These are phyloP conservation scores for Acanthamoeba sp. DNA, from an alignment of 208 protist genomes.

Conservation along the genomic window DNA sequence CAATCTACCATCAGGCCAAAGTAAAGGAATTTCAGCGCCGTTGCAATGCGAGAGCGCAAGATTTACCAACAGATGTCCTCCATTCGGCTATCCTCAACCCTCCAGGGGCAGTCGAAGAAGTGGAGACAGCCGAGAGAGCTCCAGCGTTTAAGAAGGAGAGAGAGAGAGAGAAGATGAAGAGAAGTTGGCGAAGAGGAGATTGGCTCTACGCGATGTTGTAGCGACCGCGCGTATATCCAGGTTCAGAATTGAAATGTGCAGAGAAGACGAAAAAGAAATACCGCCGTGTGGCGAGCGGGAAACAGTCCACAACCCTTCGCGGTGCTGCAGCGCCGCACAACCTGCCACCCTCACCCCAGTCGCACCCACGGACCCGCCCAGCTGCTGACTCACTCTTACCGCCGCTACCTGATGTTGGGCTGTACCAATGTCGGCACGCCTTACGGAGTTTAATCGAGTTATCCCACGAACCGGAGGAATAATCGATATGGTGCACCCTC, in stretches of 20 bases:
- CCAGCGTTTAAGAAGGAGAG: neutral
- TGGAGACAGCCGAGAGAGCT: neutral
- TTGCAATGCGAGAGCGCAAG: neutral
- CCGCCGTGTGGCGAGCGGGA: too few species aligned
- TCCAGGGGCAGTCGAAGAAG: neutral
- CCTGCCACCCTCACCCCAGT: neutral
- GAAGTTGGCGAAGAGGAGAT: neutral
- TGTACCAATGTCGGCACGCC: neutral
- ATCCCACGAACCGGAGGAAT: neutral
- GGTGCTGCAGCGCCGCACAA: neutral
- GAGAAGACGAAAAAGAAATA: too few species aligned
- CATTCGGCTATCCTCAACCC: neutral
- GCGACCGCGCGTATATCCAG: too few species aligned
- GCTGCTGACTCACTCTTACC: slow-evolving; percentile 3
- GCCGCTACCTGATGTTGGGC: neutral
- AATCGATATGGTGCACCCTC: too few species aligned
- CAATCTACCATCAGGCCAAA: neutral
- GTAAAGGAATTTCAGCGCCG: neutral
- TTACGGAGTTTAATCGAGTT: too few species aligned
- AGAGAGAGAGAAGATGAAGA: neutral
- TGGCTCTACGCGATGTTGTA: too few species aligned
- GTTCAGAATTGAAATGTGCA: too few species aligned
- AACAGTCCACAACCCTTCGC: neutral
- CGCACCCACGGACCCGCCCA: neutral
- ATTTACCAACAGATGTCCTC: neutral